Conservation (phyloP, 2,329 filamentous ascomycete genomes). For the Aspergillus quadricinctus region DNA sequence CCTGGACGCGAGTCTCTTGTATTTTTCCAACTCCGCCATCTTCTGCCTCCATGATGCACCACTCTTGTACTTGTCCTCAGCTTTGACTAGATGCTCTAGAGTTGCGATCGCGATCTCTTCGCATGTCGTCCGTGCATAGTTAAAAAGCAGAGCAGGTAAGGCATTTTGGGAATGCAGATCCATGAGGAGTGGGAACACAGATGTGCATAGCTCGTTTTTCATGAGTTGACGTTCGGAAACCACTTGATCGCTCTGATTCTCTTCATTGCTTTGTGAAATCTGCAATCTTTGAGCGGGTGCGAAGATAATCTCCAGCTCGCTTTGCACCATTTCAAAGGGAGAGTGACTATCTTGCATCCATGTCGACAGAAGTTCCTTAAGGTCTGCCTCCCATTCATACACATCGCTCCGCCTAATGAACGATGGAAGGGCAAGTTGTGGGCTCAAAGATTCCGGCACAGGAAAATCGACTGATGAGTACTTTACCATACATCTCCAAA, state of each 20-base stretch:
- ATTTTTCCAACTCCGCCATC: constrained; percentile 53
- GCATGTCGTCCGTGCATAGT: constrained; percentile 65
- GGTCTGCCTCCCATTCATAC: constrained; percentile 57
- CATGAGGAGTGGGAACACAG: constrained; percentile 20
- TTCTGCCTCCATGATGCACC: constrained; percentile 59
- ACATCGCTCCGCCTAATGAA: constrained; percentile 63
- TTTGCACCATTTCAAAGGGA: constrained; percentile 50
- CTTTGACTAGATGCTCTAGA: constrained; percentile 49
- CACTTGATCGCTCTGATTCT: not conserved
- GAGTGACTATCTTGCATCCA: constrained; percentile 58
- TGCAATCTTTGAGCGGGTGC: not conserved
- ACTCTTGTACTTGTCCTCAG: constrained; percentile 45
- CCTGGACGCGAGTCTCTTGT: constrained; percentile 3
- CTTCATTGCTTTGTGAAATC: not conserved
- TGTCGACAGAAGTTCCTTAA: constrained; percentile 55
- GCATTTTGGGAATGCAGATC: constrained; percentile 54
- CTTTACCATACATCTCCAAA: constrained; percentile 63
- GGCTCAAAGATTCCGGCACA: constrained; percentile 30
- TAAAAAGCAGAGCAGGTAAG: constrained; percentile 71
- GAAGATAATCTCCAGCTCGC: constrained; percentile 39
- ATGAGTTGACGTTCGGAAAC: not conserved
- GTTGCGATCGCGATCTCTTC: constrained; percentile 51
- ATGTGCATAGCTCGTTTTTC: not conserved
- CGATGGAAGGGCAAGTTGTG: constrained; percentile 44
- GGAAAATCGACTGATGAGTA: constrained; percentile 50